Base-by-base conservation (phyloP, 1,139 yeast species). In the Diutina catenulata region DNA sequence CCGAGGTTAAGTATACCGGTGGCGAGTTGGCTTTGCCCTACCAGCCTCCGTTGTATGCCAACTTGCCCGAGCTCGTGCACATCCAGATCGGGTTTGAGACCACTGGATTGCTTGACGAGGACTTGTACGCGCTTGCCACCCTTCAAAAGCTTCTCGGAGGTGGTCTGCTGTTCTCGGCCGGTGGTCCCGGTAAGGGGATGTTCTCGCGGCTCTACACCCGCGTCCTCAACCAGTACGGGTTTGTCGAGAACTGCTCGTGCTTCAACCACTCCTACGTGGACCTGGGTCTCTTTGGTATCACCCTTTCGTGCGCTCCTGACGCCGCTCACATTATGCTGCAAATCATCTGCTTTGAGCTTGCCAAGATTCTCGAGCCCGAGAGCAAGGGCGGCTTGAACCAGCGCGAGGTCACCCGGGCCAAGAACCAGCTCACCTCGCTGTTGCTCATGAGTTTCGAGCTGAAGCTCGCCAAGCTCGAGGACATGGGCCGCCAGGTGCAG, bases 151-250 rank as follows among this genome's bases (percentile, higher is more conserved):
- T 91, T 23, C 64, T 91, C n/a, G 98, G 98, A 31, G 97, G 97
- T 28, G 98, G 98, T 38, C 94, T 96, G 6, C 87, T 97, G 1
- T 91, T 91, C 53, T 80, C 94, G 19, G 97, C 99, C 9, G 99
- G 99, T 46, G 99, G 99, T 0, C 99, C 99, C n/a, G 99, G 99
- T 40, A 91, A 91, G 59, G 99, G 99, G 5, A 88, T 91, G 97
- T 93, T 87, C 56, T 84, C 96, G 2, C 70, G 98, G 43, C 73
- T 93, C 23, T 91, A 87, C 62, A 86, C 95, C 0, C 75, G 88
- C 48, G 95, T 91, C 2, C 68, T 91, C 52, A 91, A 91, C 60
- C 91, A 82, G 55, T 84, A 82, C 55, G 94, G 94, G 33, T 88
- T 82, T 56, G 79, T 91, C 41, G 98, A 91, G 53, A 81, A 82